phyloP scores from a whole-genome alignment of 2,329 filamentous ascomycete genomes.

The Neonectria coccinea region DNA sequence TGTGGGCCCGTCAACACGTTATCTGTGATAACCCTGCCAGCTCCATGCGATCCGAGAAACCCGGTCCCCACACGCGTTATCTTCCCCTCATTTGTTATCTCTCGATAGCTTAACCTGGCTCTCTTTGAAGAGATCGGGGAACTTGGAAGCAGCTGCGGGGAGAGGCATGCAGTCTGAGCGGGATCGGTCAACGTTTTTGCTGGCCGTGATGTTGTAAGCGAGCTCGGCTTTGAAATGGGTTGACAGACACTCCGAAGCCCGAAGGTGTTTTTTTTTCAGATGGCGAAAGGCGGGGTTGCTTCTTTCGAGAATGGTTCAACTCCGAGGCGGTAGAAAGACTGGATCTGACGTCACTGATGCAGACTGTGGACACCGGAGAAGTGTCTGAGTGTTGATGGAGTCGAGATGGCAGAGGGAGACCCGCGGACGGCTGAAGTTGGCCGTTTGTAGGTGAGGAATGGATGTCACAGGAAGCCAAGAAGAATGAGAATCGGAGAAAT shows the following conservation, averaged over 20 bases:
- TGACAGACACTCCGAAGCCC: not conserved
- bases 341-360: not conserved
- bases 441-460: not conserved
- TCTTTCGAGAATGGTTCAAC: not conserved
- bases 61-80: conserved; percentile 16
- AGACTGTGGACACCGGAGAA: no score
- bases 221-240: not conserved
- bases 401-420: not conserved
- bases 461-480: not conserved
- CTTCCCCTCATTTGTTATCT: conserved; percentile 11
- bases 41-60: not conserved
- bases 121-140: not conserved
- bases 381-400: not conserved
- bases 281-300: not conserved
- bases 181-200: conserved; percentile 9
- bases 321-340: not conserved
- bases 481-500: not conserved
- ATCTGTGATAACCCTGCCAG: conserved; percentile 11
- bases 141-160: not conserved
- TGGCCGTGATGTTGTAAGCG: not conserved
- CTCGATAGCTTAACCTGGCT: not conserved
- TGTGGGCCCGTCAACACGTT: conserved; percentile 1
- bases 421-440: not conserved
- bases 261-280: not conserved
- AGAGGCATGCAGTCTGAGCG: not conserved